Evolutionary conservation across 176 grass and related monocot species (phyloP).

Genomic region (Microstegium vimineum): DNA sequence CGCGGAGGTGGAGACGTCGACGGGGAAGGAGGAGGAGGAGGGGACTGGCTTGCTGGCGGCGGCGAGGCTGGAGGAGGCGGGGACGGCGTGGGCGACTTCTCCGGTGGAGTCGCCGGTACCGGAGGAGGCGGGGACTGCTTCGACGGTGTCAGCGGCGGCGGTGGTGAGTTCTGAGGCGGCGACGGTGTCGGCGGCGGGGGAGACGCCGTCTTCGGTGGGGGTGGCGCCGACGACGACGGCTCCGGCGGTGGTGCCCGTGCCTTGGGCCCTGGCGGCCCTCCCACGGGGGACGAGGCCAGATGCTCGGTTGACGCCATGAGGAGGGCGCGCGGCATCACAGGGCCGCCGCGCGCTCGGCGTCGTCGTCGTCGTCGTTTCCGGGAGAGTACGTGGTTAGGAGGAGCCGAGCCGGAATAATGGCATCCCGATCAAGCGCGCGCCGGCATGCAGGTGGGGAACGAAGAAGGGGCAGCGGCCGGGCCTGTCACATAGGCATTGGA

Average conservation of each 20-base stretch:
- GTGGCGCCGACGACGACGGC: background rate
- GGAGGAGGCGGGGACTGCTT: too few relatives aligned
- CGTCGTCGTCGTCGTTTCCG: constrained; percentile 9
- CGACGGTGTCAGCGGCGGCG: too few relatives aligned
- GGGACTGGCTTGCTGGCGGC: background rate
- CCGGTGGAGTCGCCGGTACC: background rate
- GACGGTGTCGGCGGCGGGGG: background rate
- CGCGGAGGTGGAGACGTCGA: background rate
- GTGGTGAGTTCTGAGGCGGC: too few relatives aligned
- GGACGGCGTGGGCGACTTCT: background rate
- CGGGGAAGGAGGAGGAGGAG: constrained; percentile 25
- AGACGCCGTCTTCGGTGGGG: background rate
- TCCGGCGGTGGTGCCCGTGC: background rate
- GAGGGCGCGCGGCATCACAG: constrained; percentile 29
- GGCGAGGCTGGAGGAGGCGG: constrained; percentile 30
- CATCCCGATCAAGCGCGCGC: constrained; percentile 6
- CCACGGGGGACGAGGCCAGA: constrained; percentile 17
- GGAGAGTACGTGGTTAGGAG: background rate
- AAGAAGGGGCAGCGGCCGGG: background rate
- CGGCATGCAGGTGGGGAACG: background rate
- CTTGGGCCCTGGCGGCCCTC: constrained; percentile 1
- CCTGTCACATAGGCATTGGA: constrained; percentile 16
- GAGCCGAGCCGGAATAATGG: background rate
- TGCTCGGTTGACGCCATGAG: constrained; percentile 42
- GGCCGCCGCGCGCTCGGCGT: constrained; percentile 24